These are phyloP conservation scores for Penicillium sp. DNA, from an alignment of 2,329 filamentous ascomycete genomes.

Conservation along the genomic window DNA sequence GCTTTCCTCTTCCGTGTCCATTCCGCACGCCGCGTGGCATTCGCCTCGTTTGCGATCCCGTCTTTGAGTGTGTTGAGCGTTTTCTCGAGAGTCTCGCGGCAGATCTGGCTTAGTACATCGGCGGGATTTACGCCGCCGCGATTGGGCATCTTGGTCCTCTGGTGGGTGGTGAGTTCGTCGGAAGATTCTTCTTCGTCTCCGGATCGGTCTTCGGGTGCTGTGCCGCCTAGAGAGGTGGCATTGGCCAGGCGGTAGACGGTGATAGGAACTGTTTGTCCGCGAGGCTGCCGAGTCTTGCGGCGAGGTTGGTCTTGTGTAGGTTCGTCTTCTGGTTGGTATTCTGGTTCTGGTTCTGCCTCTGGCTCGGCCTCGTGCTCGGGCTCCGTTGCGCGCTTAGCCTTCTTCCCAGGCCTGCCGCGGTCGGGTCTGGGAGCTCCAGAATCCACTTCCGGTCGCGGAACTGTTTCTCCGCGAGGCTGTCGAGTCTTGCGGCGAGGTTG, in stretches of 20 bases:
- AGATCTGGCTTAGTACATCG: conserved; percentile 51
- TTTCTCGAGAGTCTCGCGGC: conserved; percentile 49
- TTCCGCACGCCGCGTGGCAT: conserved; percentile 39
- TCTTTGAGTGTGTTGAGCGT: conserved; percentile 44
- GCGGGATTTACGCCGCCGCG: conserved; percentile 49
- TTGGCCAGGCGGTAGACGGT: conserved; percentile 43
- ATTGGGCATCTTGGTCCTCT: conserved; percentile 38
- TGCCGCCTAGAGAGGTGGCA: conserved; percentile 30
- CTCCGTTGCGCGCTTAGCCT: conserved; percentile 2
- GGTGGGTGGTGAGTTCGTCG: conserved; percentile 32
- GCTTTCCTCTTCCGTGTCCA: conserved; percentile 47
- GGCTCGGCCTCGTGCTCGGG: conserved; percentile 4
- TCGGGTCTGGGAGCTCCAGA: conserved; percentile 1
- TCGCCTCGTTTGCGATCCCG: conserved; percentile 40
- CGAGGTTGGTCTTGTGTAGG: conserved; percentile 13
- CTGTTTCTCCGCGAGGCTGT: no score
- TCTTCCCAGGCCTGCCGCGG: conserved; percentile 10
- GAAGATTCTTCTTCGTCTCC: conserved; percentile 28
- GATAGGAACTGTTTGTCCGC: conserved; percentile 40
- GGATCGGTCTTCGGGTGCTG: conserved; percentile 20
- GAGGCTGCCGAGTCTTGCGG: conserved; percentile 28
- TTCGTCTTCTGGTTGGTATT: conserved; percentile 2
- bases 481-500: no score
- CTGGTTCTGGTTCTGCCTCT: conserved; percentile 2
- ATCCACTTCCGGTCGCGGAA: background rate